These are phyloP conservation scores for Zanthoxylum bungeanum DNA, from an alignment of 345 rosid species.

Conservation along the genomic window DNA sequence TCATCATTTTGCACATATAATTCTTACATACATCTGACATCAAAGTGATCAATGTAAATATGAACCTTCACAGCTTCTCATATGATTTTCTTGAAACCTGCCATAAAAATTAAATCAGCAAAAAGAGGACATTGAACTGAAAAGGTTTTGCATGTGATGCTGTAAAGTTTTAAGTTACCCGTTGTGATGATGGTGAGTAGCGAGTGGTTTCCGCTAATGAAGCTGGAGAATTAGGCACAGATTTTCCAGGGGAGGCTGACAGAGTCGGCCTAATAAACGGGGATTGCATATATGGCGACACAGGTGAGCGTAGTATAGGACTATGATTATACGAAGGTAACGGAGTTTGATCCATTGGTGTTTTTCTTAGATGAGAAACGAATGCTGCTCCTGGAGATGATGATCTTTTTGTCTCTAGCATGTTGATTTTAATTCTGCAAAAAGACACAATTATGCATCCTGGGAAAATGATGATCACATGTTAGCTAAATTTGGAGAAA, in stretches of 20 bases:
- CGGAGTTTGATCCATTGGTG: constrained; percentile 32
- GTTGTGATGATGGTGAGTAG: constrained; percentile 29
- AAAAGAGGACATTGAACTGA: not conserved
- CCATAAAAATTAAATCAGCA: not conserved
- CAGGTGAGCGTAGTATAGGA: constrained; percentile 52
- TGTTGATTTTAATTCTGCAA: constrained; percentile 54
- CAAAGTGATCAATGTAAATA: not conserved
- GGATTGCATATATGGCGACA: constrained; percentile 42
- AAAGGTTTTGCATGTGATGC: not conserved
- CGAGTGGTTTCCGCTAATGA: constrained; percentile 10
- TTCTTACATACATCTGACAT: not conserved
- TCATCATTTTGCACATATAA: not conserved
- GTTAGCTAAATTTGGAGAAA: not conserved
- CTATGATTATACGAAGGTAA: constrained; percentile 37
- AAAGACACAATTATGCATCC: not conserved
- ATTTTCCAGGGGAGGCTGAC: constrained; percentile 43
- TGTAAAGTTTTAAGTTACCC: constrained; percentile 22
- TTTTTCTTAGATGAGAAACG: constrained; percentile 28
- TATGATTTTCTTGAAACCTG: constrained; percentile 53
- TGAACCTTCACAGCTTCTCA: constrained; percentile 34
- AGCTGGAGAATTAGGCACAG: constrained; percentile 27
- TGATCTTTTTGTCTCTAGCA: constrained; percentile 35
- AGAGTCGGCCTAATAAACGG: constrained; percentile 48
- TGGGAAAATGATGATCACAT: not conserved
- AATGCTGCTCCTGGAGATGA: constrained; percentile 38